phyloP scores from a whole-genome alignment of 1,139 yeast species.

The Casaregolazyma lundiana region DNA sequence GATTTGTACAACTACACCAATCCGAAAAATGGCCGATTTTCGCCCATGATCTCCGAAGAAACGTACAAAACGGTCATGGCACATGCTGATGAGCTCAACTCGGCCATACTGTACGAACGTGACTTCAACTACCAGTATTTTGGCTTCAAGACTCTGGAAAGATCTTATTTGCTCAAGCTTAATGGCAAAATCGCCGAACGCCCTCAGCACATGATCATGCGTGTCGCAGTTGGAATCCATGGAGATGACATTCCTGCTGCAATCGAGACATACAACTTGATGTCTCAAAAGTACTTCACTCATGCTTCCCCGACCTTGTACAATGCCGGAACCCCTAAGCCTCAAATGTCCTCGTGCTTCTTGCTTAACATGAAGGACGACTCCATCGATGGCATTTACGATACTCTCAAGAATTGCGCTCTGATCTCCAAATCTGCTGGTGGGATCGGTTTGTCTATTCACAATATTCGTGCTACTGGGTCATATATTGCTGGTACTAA shows the following conservation, averaged over 20 bases:
- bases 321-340: slow-evolving; percentile 72
- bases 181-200: slow-evolving; percentile 64
- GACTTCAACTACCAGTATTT: slow-evolving; percentile 74
- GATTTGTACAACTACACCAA: slow-evolving; percentile 71
- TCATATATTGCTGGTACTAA: slow-evolving; percentile 71
- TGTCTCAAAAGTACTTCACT: slow-evolving; percentile 70
- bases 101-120: slow-evolving; percentile 78
- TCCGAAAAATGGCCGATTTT: slow-evolving; percentile 66
- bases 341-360: slow-evolving; percentile 78
- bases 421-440: slow-evolving; percentile 77
- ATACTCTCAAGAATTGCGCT: slow-evolving; percentile 72
- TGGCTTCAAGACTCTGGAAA: slow-evolving; percentile 70
- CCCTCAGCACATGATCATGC: slow-evolving; percentile 74
- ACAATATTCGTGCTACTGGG: slow-evolving; percentile 68
- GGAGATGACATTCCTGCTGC: slow-evolving; percentile 58
- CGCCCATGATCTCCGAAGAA: slow-evolving; percentile 81
- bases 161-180: slow-evolving; percentile 60
- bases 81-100: slow-evolving; percentile 67
- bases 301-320: slow-evolving; percentile 82
- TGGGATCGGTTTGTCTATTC: slow-evolving; percentile 77
- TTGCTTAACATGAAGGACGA: slow-evolving; percentile 75
- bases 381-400: slow-evolving; percentile 76
- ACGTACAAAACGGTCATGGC: slow-evolving; percentile 58
- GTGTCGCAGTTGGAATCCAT: slow-evolving; percentile 77
- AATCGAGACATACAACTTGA: slow-evolving; percentile 63